Percentiles rank a stretch among this genome's conserved stretches.
Evolutionary conservation across 202 grass and related monocot species (phyloP).

Genomic region (Panicum hallii): DNA sequence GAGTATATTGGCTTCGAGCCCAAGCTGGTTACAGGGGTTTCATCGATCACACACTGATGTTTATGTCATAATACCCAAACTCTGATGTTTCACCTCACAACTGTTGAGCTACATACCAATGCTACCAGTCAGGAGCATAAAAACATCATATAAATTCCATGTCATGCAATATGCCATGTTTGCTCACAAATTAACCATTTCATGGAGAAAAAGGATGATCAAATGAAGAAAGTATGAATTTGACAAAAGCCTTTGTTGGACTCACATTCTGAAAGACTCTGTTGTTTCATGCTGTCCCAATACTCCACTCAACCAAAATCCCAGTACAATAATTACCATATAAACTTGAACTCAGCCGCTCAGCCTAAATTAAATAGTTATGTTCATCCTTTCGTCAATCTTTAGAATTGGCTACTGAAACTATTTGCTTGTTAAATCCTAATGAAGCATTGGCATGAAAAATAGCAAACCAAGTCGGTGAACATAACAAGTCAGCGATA

Average conservation of each 20-base stretch:
- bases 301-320: not conserved
- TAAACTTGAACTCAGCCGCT: not conserved
- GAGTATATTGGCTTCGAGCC: too few species aligned
- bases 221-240: too few species aligned
- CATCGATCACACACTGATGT: too few species aligned
- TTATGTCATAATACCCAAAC: too few species aligned
- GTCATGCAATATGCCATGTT: too few species aligned
- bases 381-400: not conserved
- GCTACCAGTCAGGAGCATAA: too few species aligned
- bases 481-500: not conserved
- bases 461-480: not conserved
- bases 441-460: not conserved
- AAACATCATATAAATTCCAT: too few species aligned
- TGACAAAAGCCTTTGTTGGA: not conserved
- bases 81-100: too few species aligned
- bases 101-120: too few species aligned
- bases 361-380: not conserved
- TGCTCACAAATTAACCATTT: too few species aligned
- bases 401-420: not conserved
- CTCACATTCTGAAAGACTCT: not conserved
- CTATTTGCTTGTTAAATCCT: constrained; percentile 5
- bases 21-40: too few species aligned
- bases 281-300: not conserved
- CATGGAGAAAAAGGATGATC: too few species aligned
- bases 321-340: not conserved